Evolutionary conservation across 1,284 basidiomycete species (phyloP).

Genomic region (Tylopilus sp.): DNA sequence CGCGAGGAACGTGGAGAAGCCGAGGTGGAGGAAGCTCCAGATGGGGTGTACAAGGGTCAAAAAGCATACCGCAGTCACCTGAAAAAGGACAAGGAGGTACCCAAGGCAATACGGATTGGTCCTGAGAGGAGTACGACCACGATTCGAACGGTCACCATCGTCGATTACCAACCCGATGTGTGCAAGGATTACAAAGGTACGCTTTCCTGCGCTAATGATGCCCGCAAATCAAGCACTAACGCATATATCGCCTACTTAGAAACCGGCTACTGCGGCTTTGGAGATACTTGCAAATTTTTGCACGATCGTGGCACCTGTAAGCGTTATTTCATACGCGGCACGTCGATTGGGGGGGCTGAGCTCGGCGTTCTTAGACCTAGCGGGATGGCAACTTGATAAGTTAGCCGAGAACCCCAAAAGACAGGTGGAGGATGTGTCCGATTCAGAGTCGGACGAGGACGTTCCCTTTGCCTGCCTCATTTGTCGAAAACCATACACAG

Average conservation of each 20-base stretch:
- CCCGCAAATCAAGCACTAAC: constrained; percentile 22
- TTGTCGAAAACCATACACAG: constrained; percentile 91
- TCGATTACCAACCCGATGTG: constrained; percentile 98
- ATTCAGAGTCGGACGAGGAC: constrained; percentile 77
- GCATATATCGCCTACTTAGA: constrained; percentile 47
- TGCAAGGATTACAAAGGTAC: constrained; percentile 99
- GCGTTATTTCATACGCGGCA: constrained; percentile 22
- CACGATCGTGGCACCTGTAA: constrained; percentile 84
- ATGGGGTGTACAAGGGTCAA: constrained; percentile 87
- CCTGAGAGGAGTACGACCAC: constrained; percentile 82
- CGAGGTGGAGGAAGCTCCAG: constrained; percentile 65
- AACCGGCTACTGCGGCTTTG: constrained; percentile 98
- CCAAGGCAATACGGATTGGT: constrained; percentile 86
- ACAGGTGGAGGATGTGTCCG: constrained; percentile 55
- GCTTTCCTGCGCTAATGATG: constrained; percentile 27
- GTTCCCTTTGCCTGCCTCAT: constrained; percentile 97
- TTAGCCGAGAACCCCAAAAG: constrained; percentile 65
- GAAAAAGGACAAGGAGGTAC: constrained; percentile 76
- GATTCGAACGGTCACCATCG: constrained; percentile 91
- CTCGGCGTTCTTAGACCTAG: constrained; percentile 67
- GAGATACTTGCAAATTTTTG: constrained; percentile 97
- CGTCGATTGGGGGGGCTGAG: constrained; percentile 16
- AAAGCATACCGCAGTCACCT: constrained; percentile 80
- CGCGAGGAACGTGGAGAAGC: constrained; percentile 51
- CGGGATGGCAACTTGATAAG: constrained; percentile 97